phyloP scores from a whole-genome alignment of 2,329 filamentous ascomycete genomes.

The Monilinia vaccinii-corymbosi region DNA sequence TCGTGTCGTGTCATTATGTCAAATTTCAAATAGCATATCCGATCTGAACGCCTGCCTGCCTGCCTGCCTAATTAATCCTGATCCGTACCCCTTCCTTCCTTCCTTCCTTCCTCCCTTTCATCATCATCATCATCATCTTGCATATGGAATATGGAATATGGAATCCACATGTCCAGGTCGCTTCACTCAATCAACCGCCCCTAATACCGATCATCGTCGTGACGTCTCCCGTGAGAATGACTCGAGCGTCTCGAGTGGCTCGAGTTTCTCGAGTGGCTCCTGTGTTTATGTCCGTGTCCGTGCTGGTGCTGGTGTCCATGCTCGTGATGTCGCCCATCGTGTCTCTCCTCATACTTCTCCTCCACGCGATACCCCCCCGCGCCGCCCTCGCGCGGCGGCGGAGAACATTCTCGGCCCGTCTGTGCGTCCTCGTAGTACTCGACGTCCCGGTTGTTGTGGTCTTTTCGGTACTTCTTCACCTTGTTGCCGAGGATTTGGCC shows the following conservation, averaged over 20 bases:
- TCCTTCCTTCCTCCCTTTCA: too few species aligned
- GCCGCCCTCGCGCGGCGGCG: neutral
- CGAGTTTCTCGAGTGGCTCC: neutral
- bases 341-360: conserved; percentile 5
- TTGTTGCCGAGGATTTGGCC: conserved; percentile 3
- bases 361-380: neutral
- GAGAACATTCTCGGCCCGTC: neutral
- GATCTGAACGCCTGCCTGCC: neutral
- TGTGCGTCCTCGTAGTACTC: conserved; percentile 3
- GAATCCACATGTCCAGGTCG: too few species aligned
- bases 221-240: neutral
- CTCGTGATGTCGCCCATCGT: neutral
- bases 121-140: too few species aligned
- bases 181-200: neutral
- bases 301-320: neutral
- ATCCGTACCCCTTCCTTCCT: neutral
- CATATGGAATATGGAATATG: too few species aligned
- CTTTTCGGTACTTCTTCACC: neutral
- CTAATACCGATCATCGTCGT: conserved; percentile 1
- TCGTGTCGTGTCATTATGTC: neutral
- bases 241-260: neutral
- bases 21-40: neutral
- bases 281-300: neutral
- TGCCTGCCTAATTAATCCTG: too few species aligned
- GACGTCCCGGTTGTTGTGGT: conserved; percentile 1